Conservation (phyloP, 2,329 filamentous ascomycete species). For the Fragosphaeria purpurea region DNA sequence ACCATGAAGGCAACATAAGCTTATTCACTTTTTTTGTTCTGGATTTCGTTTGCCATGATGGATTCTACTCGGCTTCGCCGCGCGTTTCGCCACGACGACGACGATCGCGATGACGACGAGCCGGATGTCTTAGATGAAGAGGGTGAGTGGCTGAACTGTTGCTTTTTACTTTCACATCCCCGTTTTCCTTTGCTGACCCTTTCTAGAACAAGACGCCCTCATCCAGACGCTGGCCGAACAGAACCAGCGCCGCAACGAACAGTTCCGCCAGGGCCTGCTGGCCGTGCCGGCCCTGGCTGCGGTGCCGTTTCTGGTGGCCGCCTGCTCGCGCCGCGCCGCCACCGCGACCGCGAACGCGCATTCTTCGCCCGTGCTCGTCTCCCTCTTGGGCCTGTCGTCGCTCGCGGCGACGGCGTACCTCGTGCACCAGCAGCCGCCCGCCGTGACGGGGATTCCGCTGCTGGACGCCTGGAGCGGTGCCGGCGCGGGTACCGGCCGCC, state of each 20-base stretch:
- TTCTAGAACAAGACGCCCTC: constrained; percentile 54
- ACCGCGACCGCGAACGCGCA: constrained; percentile 17
- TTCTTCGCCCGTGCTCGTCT: constrained; percentile 25
- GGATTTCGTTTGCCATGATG: constrained; percentile 12
- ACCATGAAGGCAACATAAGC: too few relatives aligned
- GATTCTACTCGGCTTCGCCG: constrained; percentile 55
- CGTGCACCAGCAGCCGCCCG: constrained; percentile 44
- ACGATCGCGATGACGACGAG: constrained; percentile 40
- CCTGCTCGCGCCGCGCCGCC: constrained; percentile 18
- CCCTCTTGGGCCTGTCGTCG: constrained; percentile 51
- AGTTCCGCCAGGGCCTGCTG: constrained; percentile 46
- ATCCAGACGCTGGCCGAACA: constrained; percentile 44
- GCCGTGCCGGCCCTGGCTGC: constrained; percentile 30
- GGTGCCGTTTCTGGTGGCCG: constrained; percentile 22
- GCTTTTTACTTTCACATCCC: background rate
- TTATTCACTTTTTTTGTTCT: too few relatives aligned
- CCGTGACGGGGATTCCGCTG: constrained; percentile 39
- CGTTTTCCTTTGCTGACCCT: too few relatives aligned
- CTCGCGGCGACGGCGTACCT: constrained; percentile 54
- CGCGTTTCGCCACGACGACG: constrained; percentile 67
- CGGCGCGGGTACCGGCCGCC: constrained; percentile 5
- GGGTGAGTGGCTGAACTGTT: constrained; percentile 33
- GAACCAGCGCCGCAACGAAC: constrained; percentile 48
- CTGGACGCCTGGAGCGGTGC: constrained; percentile 36
- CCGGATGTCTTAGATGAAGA: constrained; percentile 65